Conservation (phyloP, 176 grass and related monocot species). For the Oryza meridionalis region DNA sequence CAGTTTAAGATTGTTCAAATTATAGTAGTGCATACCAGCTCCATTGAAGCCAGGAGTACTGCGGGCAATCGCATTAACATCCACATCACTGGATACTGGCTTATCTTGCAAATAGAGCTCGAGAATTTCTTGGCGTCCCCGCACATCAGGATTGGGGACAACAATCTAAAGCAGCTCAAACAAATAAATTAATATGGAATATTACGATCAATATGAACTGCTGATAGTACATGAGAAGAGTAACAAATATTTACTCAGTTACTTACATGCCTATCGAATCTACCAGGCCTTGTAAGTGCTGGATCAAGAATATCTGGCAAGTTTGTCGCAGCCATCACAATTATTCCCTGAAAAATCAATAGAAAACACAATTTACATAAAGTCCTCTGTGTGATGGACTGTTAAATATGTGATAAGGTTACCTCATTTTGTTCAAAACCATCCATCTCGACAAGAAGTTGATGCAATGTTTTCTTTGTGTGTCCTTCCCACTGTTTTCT, state of each 20-base stretch:
- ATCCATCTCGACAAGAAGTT: slow-evolving; percentile 99
- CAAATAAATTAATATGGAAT: slow-evolving; percentile 3
- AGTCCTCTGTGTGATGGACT: not conserved
- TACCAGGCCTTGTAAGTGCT: slow-evolving; percentile 95
- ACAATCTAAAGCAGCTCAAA: slow-evolving; percentile 65
- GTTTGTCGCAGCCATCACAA: slow-evolving; percentile 98
- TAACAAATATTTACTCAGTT: slow-evolving; percentile 16
- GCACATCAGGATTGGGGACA: slow-evolving; percentile 88
- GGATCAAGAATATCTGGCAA: slow-evolving; percentile 99
- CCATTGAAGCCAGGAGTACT: slow-evolving; percentile 98
- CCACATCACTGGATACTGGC: slow-evolving; percentile 77
- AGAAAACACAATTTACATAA: slow-evolving; percentile 19
- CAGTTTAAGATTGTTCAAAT: slow-evolving; percentile 12
- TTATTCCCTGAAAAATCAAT: slow-evolving; percentile 78
- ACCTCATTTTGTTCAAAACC: slow-evolving; percentile 99
- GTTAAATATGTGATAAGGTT: slow-evolving; percentile 27
- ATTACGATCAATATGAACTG: not conserved
- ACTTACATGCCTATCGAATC: slow-evolving; percentile 99
- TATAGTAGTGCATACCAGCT: slow-evolving; percentile 59
- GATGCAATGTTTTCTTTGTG: slow-evolving; percentile 99
- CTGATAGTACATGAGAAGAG: not conserved
- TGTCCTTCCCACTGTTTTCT: slow-evolving; percentile 99
- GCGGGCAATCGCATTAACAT: slow-evolving; percentile 85
- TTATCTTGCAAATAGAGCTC: slow-evolving; percentile 98
- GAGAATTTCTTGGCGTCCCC: slow-evolving; percentile 91